Percentiles rank a stretch among this genome's conserved stretches.
Conservation (phyloP, 2,329 filamentous ascomycete genomes). For the Septoria petroselini region DNA sequence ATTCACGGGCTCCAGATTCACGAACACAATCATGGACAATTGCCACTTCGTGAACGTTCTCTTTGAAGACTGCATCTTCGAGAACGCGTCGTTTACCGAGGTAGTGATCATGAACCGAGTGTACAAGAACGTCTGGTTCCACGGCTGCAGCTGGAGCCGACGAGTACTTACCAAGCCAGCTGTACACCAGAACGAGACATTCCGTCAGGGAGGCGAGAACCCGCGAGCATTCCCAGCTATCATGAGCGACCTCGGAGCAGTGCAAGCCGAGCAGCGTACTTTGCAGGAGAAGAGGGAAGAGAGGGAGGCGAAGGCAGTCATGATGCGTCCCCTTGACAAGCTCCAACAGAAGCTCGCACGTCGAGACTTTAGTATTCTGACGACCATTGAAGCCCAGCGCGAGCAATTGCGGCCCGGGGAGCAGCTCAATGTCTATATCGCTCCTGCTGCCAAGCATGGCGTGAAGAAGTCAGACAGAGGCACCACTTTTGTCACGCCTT, state of each 20-base stretch:
- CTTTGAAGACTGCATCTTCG: conserved; percentile 9
- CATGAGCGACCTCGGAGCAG: not conserved
- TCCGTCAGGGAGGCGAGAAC: not conserved
- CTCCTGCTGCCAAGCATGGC: not conserved
- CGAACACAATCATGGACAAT: conserved; percentile 8
- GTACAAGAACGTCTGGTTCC: not conserved
- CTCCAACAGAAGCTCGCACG: not conserved
- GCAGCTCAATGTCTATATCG: not conserved
- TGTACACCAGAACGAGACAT: not conserved
- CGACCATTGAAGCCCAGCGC: not conserved
- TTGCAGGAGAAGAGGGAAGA: too few species aligned
- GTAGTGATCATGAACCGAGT: conserved; percentile 3
- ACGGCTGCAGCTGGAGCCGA: conserved; percentile 3
- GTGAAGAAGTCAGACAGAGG: not conserved
- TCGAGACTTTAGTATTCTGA: not conserved
- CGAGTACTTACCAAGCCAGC: not conserved
- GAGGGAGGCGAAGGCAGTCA: not conserved
- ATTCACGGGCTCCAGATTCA: not conserved
- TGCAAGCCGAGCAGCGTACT: not conserved
- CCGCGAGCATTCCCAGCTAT: not conserved
- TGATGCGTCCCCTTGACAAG: not conserved
- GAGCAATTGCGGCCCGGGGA: not conserved
- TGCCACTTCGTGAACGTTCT: conserved; percentile 9
- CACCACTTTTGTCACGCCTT: conserved; percentile 2
- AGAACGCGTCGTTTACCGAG: conserved; percentile 1